These are phyloP conservation scores for Syzygium aromaticum DNA, from an alignment of 345 rosid species.

Conservation along the genomic window DNA sequence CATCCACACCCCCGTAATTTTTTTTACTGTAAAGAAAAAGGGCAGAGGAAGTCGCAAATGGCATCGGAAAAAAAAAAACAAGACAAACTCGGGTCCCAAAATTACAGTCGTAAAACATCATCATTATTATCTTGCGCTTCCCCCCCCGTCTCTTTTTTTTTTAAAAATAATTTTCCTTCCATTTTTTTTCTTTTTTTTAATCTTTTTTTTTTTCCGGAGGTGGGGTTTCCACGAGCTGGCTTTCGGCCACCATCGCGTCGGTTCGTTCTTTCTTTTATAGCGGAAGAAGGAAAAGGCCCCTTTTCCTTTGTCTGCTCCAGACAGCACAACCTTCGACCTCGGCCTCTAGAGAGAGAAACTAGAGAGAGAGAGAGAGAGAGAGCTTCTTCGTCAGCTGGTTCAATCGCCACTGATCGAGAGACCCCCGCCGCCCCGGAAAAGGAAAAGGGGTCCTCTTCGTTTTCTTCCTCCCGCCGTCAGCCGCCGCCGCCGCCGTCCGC, in stretches of 20 bases:
- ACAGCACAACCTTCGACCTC: neutral
- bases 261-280: slow-evolving; percentile 20
- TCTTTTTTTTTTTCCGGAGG: neutral
- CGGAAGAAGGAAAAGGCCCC: neutral
- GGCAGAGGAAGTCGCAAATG: neutral
- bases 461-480: neutral
- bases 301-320: slow-evolving; percentile 3
- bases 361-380: neutral
- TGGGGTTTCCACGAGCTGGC: slow-evolving; percentile 14
- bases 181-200: neutral
- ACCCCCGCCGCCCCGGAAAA: neutral
- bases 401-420: slow-evolving; percentile 16
- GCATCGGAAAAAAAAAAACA: neutral
- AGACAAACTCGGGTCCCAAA: neutral
- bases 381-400: slow-evolving; percentile 9
- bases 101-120: neutral
- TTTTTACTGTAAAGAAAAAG: no score
- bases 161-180: neutral
- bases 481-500: neutral
- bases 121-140: neutral
- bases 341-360: slow-evolving; percentile 2
- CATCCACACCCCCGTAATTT: no score
- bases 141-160: neutral
- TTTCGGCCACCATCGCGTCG: slow-evolving; percentile 22
- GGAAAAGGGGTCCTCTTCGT: neutral